Conservation (phyloP, 2,329 filamentous ascomycete genomes). For the Diaporthe destruens region DNA sequence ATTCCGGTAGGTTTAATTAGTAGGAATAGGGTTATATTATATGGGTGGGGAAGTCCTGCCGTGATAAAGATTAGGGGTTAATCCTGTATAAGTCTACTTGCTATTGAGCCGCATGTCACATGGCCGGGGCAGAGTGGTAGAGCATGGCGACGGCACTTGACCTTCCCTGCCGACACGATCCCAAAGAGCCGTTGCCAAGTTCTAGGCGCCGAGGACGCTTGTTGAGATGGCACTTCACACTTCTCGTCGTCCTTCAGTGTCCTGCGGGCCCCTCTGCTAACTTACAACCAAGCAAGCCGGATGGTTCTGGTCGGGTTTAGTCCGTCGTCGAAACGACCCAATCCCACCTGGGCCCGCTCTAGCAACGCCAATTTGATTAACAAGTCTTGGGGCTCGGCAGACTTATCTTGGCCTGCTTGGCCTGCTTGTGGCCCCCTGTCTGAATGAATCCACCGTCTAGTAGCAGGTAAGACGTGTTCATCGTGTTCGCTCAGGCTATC, state of each 20-base stretch:
- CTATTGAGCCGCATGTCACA: constrained; percentile 14
- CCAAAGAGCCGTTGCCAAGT: not conserved
- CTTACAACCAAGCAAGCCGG: not conserved
- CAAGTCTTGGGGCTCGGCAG: constrained; percentile 4
- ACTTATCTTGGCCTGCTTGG: constrained; percentile 8
- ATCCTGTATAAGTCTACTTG: not conserved
- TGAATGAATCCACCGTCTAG: not conserved
- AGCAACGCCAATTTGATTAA: constrained; percentile 23
- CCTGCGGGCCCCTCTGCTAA: not conserved
- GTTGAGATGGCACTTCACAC: not conserved
- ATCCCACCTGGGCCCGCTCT: not conserved
- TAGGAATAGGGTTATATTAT: no score
- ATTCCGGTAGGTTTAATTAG: no score
- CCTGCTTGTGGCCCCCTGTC: not conserved
- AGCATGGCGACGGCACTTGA: not conserved
- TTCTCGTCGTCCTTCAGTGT: constrained; percentile 2
- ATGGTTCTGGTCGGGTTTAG: not conserved
- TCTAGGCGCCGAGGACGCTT: constrained; percentile 13
- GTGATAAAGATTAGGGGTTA: no score
- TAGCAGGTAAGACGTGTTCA: not conserved
- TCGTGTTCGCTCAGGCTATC: not conserved
- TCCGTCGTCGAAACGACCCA: constrained; percentile 18
- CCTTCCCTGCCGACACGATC: not conserved
- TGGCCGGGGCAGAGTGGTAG: not conserved
- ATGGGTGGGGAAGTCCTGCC: no score